Base-by-base conservation (phyloP, 169 alveolate genomes). In the Eimeria sp. region DNA sequence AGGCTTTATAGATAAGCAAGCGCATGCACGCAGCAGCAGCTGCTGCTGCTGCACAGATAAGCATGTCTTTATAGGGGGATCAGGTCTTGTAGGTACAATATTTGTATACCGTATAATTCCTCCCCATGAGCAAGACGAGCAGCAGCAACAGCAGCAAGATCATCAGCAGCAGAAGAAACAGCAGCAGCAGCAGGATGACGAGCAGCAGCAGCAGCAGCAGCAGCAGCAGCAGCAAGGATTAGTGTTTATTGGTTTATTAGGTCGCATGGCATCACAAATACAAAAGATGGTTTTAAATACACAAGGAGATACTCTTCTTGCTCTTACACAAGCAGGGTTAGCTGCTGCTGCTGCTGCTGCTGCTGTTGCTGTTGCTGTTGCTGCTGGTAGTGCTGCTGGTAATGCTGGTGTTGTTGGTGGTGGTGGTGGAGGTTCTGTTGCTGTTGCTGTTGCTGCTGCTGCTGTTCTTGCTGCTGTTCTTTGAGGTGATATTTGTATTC, bases 131-230 rank as follows among this genome's bases (percentile, higher is more conserved):
- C 84, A 75, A 16, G 54, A 75, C 54, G 54, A 75, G 43, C 57
- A 75, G 84, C 84, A 75, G 84, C 43, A 75, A 7, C 84, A 75
- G 84, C 84, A 75, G 51, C 57, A 75, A 45, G 54, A 75, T n/a
- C n/a, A n/a, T n/a, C n/a, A n/a, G n/a, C n/a, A n/a, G n/a, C n/a
- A n/a, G n/a, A n/a, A n/a, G n/a, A n/a, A n/a, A n/a, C n/a, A n/a
- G n/a, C n/a, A n/a, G n/a, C n/a, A n/a, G n/a, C n/a, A n/a, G n/a
- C n/a, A n/a, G n/a, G n/a, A n/a, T n/a, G n/a, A n/a, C n/a, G n/a
- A n/a, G n/a, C n/a, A n/a, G n/a, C n/a, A n/a, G n/a, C n/a, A n/a
- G 58, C 58, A 51, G 58, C 58, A 51, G 58, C 58, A 51, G 58
- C 58, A 51, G 58, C 58, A 51, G 58, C 58, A 51, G 58, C 58